Percentiles rank a stretch among this genome's conserved stretches.
These are phyloP conservation scores for Limnanthes douglasii DNA, from an alignment of 345 rosid genomes.

Conservation along the genomic window DNA sequence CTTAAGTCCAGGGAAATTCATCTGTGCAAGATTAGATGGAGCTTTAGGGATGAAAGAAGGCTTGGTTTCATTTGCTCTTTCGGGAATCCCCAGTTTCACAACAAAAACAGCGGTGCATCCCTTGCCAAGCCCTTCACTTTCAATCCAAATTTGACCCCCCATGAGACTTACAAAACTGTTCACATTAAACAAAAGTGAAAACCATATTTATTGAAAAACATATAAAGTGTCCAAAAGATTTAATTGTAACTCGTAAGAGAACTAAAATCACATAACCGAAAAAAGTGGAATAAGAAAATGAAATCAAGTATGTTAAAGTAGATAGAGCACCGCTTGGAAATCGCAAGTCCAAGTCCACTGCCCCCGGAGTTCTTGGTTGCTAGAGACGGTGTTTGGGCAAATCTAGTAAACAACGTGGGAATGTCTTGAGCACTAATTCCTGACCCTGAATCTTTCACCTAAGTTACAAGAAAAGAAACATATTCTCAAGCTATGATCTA, in stretches of 20 bases:
- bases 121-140: conserved; percentile 90
- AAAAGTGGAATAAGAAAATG: background rate
- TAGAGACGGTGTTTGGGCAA: conserved; percentile 64
- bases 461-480: background rate
- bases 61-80: conserved; percentile 35
- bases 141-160: conserved; percentile 96
- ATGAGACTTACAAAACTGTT: conserved; percentile 91
- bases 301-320: background rate
- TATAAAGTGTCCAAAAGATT: background rate
- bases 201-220: background rate
- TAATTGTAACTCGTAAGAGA: conserved; percentile 4
- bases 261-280: background rate
- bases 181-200: conserved; percentile 7
- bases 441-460: conserved; percentile 89
- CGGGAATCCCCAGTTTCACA: conserved; percentile 63
- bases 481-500: conserved; percentile 1
- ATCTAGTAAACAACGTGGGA: conserved; percentile 77
- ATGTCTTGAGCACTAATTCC: conserved; percentile 85
- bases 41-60: conserved; percentile 19
- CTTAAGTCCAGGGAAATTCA: conserved; percentile 70
- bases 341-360: conserved; percentile 96
- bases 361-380: conserved; percentile 59
- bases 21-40: conserved; percentile 31
- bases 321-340: conserved; percentile 69
- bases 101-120: conserved; percentile 79